Conservation (phyloP, 192 early-diverging fungal species). For the Coemansia asiatica region DNA sequence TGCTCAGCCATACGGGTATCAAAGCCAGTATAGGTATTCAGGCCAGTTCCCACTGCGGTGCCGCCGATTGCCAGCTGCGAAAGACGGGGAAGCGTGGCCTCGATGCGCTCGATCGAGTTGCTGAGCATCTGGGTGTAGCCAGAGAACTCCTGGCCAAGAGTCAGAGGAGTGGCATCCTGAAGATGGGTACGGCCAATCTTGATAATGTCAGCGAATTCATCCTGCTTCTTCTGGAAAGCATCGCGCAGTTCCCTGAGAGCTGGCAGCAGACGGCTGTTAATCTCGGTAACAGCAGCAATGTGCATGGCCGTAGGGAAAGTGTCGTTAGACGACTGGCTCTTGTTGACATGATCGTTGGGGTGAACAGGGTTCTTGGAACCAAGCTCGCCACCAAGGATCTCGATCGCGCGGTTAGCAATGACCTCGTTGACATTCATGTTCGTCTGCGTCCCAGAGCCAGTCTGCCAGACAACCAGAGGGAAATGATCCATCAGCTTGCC, state of each 20-base stretch:
- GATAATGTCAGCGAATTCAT: conserved; percentile 89
- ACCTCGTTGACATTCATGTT: conserved; percentile 99
- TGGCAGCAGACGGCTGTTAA: conserved; percentile 83
- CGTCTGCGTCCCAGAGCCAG: conserved; percentile 96
- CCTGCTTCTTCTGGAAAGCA: conserved; percentile 73
- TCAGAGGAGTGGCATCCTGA: conserved; percentile 97
- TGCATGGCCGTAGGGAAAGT: conserved; percentile 99
- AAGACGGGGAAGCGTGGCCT: conserved; percentile 77
- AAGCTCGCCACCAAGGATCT: conserved; percentile 86
- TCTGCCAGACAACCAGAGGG: conserved; percentile 98
- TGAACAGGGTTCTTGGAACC: conserved; percentile 95
- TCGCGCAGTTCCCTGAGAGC: conserved; percentile 78
- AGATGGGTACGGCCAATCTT: conserved; percentile 99
- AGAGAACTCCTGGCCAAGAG: conserved; percentile 97
- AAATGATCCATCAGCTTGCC: conserved; percentile 94
- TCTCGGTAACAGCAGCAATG: conserved; percentile 88
- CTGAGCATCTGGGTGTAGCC: conserved; percentile 93
- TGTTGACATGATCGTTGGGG: conserved; percentile 99
- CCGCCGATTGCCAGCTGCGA: conserved; percentile 96
- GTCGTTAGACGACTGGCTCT: conserved; percentile 97
- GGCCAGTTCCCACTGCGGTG: conserved; percentile 95
- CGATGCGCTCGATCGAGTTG: conserved; percentile 86
- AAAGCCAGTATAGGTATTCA: conserved; percentile 94
- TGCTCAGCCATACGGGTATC: conserved; percentile 86
- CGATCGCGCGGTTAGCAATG: conserved; percentile 98